Evolutionary conservation across 768 basidiomycete species (phyloP).

Genomic region (Collybia sordida): DNA sequence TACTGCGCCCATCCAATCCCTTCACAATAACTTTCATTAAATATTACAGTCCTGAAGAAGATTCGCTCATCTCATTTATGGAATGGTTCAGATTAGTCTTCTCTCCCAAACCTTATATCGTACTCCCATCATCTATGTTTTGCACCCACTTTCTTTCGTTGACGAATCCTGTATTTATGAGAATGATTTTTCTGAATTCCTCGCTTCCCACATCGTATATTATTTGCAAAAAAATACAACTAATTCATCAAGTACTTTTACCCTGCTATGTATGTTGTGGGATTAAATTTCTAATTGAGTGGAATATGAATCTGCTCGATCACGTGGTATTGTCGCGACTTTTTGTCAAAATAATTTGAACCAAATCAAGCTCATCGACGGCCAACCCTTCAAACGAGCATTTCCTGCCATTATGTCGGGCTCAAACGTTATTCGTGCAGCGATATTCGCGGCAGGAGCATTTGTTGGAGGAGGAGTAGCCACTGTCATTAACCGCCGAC

Average conservation of each 20-base stretch:
- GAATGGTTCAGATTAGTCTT: constrained; percentile 30
- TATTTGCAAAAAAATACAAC: not conserved
- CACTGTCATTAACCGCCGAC: constrained; percentile 40
- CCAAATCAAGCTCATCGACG: too few species aligned
- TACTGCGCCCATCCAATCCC: constrained; percentile 25
- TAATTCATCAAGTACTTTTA: too few species aligned
- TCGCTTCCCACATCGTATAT: not conserved
- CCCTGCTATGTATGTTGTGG: too few species aligned
- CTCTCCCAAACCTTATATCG: constrained; percentile 29
- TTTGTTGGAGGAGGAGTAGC: constrained; percentile 77
- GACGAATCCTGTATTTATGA: constrained; percentile 21
- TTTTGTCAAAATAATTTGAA: constrained; percentile 8
- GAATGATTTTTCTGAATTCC: constrained; percentile 9
- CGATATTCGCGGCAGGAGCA: constrained; percentile 82
- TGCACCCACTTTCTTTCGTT: constrained; percentile 12
- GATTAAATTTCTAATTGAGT: too few species aligned
- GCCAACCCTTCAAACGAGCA: not conserved
- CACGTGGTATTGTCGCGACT: constrained; percentile 11
- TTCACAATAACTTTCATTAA: constrained; percentile 32
- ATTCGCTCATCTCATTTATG: constrained; percentile 20
- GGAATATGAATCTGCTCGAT: too few species aligned
- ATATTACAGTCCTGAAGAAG: constrained; percentile 26
- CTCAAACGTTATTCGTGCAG: constrained; percentile 55
- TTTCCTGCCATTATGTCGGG: constrained; percentile 21
- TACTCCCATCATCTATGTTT: constrained; percentile 36